These are phyloP conservation scores for Ilex aquifolium DNA, from an alignment of 257 asterid species.

Conservation along the genomic window DNA sequence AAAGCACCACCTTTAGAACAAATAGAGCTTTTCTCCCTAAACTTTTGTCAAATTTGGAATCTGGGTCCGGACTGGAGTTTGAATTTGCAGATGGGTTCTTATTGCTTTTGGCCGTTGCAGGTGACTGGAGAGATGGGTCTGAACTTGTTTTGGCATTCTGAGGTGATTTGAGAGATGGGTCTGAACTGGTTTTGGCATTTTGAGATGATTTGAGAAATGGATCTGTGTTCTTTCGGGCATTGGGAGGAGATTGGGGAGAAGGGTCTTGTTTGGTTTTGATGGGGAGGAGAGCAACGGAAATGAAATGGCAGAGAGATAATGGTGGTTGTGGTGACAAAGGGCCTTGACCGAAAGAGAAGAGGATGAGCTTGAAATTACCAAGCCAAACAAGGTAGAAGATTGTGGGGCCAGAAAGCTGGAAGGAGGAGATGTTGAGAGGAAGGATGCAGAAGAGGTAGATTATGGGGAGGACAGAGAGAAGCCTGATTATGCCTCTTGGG, in stretches of 20 bases:
- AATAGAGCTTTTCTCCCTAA: neutral
- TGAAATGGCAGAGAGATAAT: conserved; percentile 41
- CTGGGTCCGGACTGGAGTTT: too few relatives aligned
- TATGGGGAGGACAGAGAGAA: conserved; percentile 46
- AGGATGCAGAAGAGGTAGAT: conserved; percentile 45
- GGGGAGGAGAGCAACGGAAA: conserved; percentile 52
- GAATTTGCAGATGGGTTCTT: neutral
- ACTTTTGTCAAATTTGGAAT: too few relatives aligned
- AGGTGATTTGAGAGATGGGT: neutral
- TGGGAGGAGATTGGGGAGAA: conserved; percentile 1
- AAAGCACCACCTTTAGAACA: conserved; percentile 19
- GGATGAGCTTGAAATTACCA: conserved; percentile 73
- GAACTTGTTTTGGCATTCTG: neutral
- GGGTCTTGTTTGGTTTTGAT: conserved; percentile 29
- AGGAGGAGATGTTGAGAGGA: conserved; percentile 41
- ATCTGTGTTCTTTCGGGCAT: neutral
- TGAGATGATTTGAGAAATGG: neutral
- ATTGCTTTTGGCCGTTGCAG: neutral
- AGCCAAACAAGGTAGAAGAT: conserved; percentile 63
- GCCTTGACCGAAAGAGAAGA: conserved; percentile 44
- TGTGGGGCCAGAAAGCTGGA: conserved; percentile 35
- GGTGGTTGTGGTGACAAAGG: conserved; percentile 41
- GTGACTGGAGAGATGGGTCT: neutral
- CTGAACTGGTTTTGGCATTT: neutral
- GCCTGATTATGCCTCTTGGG: conserved; percentile 26